Evolutionary conservation across 176 grass and related monocot genomes (phyloP).

Genomic region (Avena atlantica): DNA sequence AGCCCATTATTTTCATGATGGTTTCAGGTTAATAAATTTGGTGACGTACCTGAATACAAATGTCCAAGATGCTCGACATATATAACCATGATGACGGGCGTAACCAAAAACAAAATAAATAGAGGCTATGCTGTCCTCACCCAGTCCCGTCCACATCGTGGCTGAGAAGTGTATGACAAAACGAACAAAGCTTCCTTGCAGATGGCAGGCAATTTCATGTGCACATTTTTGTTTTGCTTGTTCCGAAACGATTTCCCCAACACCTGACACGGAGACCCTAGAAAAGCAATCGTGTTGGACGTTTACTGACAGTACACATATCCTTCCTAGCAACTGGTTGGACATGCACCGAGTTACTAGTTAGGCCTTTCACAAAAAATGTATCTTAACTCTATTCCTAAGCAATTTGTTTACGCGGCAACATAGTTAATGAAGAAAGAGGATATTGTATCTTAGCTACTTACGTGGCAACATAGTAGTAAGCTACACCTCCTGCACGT

Average conservation of each 20-base stretch:
- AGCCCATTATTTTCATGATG: not conserved
- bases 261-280: too few species aligned
- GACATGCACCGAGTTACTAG: too few species aligned
- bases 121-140: not conserved
- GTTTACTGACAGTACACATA: too few species aligned
- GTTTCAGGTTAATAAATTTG: not conserved
- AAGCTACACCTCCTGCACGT: too few species aligned
- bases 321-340: too few species aligned
- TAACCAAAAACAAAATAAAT: not conserved
- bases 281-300: too few species aligned
- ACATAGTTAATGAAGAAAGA: too few species aligned
- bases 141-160: conserved; percentile 12
- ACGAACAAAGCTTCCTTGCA: not conserved
- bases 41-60: not conserved
- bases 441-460: too few species aligned
- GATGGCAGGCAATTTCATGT: not conserved
- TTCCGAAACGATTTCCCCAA: not conserved
- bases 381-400: too few species aligned
- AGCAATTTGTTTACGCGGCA: too few species aligned
- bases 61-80: not conserved
- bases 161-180: not conserved
- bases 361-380: too few species aligned
- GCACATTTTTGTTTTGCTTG: not conserved
- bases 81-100: conserved; percentile 2
- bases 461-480: too few species aligned